These are phyloP conservation scores for Physcomitrellopsis africana DNA, from an alignment of 225 moss, liverwort and hornwort species.

Conservation along the genomic window DNA sequence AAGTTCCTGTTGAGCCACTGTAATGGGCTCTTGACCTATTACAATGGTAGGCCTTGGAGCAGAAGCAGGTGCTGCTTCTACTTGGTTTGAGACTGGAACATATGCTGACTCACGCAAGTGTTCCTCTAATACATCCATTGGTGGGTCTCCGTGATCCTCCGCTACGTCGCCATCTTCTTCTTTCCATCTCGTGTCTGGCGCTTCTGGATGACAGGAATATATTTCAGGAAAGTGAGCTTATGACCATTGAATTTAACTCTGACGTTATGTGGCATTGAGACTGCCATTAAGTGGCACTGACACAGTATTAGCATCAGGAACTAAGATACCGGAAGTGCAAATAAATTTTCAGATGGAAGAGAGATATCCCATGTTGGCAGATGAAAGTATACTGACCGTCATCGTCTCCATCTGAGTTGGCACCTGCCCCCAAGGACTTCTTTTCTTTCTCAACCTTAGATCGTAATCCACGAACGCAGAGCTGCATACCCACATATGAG, in stretches of 20 bases:
- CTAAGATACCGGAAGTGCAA: background rate
- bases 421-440: constrained; percentile 14
- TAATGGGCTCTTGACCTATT: constrained; percentile 28
- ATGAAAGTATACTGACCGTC: constrained; percentile 30
- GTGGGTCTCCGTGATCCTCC: constrained; percentile 42
- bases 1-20: constrained; percentile 39
- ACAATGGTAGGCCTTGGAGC: constrained; percentile 31
- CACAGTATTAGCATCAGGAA: background rate
- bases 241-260: background rate
- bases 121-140: constrained; percentile 48
- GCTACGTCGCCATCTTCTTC: constrained; percentile 25
- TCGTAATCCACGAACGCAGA: constrained; percentile 71
- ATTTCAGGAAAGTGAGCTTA: background rate
- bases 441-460: constrained; percentile 57
- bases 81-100: background rate
- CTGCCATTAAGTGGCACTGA: too few species aligned
- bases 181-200: constrained; percentile 27
- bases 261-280: background rate
- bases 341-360: background rate
- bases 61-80: constrained; percentile 17
- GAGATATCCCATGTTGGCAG: too few species aligned
- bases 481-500: constrained; percentile 40
- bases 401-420: constrained; percentile 6
- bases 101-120: constrained; percentile 30
- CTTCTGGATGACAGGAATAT: constrained; percentile 20